These are phyloP conservation scores for Dendrostoma leiphaemia DNA, from an alignment of 2,329 filamentous ascomycete species.

Conservation along the genomic window DNA sequence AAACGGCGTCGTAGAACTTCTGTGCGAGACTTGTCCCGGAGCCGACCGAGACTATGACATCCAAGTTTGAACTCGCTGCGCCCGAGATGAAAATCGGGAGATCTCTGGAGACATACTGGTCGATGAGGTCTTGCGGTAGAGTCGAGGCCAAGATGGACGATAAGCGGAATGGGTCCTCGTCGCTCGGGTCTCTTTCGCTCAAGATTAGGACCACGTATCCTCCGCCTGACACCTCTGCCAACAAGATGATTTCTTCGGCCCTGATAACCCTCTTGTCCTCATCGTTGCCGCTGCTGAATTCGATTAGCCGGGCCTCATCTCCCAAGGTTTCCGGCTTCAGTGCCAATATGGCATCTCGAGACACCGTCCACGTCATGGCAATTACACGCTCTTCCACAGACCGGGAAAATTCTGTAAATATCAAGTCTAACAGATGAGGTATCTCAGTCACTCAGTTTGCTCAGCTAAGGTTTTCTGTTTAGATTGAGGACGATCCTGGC, in stretches of 20 bases:
- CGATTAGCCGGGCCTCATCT: constrained; percentile 9
- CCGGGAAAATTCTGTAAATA: background rate
- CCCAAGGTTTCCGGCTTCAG: constrained; percentile 8
- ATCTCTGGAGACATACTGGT: constrained; percentile 32
- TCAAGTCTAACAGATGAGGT: too few relatives aligned
- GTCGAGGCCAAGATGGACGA: constrained; percentile 27
- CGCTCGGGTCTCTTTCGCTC: constrained; percentile 29
- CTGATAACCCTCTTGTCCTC: constrained; percentile 19
- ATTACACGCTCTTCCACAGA: background rate
- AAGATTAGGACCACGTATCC: constrained; percentile 38
- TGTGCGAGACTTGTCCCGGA: constrained; percentile 62
- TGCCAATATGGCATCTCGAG: constrained; percentile 6
- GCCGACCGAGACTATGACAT: constrained; percentile 65
- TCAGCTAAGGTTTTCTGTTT: too few relatives aligned
- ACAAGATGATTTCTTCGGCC: constrained; percentile 30
- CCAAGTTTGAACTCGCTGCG: constrained; percentile 35
- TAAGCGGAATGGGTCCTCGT: constrained; percentile 26
- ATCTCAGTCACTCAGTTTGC: too few relatives aligned
- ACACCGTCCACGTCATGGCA: constrained; percentile 9
- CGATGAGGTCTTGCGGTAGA: constrained; percentile 36
- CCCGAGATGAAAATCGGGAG: constrained; percentile 34
- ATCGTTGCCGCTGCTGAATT: background rate
- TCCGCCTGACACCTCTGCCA: constrained; percentile 18
- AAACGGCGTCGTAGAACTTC: constrained; percentile 51
- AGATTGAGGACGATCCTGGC: too few relatives aligned